Base-by-base conservation (phyloP, 805 yeast genomes). In the Saturnispora serradocipensis region DNA sequence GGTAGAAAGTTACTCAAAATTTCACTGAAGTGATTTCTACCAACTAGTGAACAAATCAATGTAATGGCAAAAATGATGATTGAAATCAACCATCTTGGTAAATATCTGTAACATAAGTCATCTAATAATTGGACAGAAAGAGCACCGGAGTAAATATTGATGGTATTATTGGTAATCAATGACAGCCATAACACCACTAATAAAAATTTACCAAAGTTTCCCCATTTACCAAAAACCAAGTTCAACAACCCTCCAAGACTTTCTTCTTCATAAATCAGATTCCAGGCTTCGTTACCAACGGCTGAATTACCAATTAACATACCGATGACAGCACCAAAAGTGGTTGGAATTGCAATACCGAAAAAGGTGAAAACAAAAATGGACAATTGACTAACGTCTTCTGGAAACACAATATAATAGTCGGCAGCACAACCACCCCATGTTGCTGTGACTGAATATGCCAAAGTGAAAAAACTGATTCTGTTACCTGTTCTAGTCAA, bases 401-500 rank as follows among this genome's bases (percentile, higher is more conserved):
- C 91, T 1, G 96, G 96, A 59, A 88, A 81, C 48, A 87, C 72
- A 46, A 88, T 78, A 65, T 86, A 86, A 65, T 88, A 88, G 67
- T 88, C 97, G 0, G 90, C 75, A 0, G 96, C 87, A 54, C 86
- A 77, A 2, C 90, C 83, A 43, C 95, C 90, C 96, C 96, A 88
- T 1, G 96, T 86, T 3, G 88, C 78, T 3, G 96, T 87, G 45
- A 84, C 81, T 28, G 95, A 81, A 61, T 86, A 86, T 43, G 82
- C 74, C 51, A 87, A 72, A 1, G 88, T 76, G 59, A 88, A 86
- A 65, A 81, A 86, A 13, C 87, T 77, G 28, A 88, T 65, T 75
- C 85, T 78, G 60, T 80, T 76, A n/a, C 95, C 95, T 49, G 72
- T 72, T 4, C 77, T 67, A 0, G 86, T 77, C 15, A 62, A 56